Evolutionary conservation across 768 basidiomycete genomes (phyloP), one percentile per base, ranked within the genome.

Genomic region (Sarcodon aspratus): DNA sequence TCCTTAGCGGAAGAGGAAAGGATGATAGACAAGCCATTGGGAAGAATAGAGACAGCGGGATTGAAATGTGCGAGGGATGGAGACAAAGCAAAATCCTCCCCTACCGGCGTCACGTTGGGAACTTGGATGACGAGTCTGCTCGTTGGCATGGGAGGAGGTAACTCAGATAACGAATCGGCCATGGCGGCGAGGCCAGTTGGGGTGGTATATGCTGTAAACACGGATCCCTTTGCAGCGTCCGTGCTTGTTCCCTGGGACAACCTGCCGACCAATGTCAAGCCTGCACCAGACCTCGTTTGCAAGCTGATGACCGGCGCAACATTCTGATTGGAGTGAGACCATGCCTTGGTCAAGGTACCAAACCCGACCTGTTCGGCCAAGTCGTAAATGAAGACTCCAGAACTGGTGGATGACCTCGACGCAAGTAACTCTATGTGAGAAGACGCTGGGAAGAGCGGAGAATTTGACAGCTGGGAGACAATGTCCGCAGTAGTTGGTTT

Each of bases 1-100:
- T 96, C 90, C 54, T 86, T 83, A 1, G 91, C 80, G 3, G 86
- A 82, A 2, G 90, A 81, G 36, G 92, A 94, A 48, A 95, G 73
- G 45, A 96, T 66, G 37, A 96, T 72, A 12, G 81, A 73, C 47
- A 85, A 70, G 48, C 77, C 72, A 49, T 80, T 75, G 3, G 82
- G 80, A 27, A 94, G 66, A 47, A 81, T 66, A 11, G 71, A 61
- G 55, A 83, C 71, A 11, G 76, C 66, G 6, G 81, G 72, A 27
- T 78, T 72, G 50, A 92, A 71, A 0, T 79, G 66, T 12, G 83
- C 76, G 49, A 94, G 74, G 0, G 87, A 82, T n/a, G 93, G 83
- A 1, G 80, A 81, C 45, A 95, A 73, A 7, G 79, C 63, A 54
- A 91, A 78, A 1, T 72, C 68, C 48, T 85, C 79, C 33, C 78